Base-by-base conservation (phyloP, 768 basidiomycete species). In the Tulasnella sp. region DNA sequence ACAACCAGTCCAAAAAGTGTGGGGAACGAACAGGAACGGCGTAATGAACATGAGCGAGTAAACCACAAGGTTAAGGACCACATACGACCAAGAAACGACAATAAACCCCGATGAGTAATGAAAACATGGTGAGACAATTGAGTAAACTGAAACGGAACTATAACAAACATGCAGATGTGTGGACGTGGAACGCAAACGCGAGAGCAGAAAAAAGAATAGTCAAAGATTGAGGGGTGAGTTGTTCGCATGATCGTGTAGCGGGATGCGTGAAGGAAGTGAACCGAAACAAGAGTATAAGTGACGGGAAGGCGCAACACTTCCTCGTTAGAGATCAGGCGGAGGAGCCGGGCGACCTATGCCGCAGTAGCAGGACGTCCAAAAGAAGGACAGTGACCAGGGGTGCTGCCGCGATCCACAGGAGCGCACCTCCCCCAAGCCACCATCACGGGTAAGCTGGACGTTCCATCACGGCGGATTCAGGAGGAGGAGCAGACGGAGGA, bases 401-500 rank as follows among this genome's bases (percentile, higher is more conserved):
- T 50, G 79, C 44, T 60, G 50, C 72, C 12, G 58, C 74, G 41
- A 75, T 60, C 79, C 79, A 80, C 44, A 80, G n/a, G 64, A 80
- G 72, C 79, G 72, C 40, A 34, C 79, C 79, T 75, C 79, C 79
- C 74, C 79, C 79, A 20, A 75, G 72, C 72, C 74, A 80, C 74
- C 79, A 75, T 80, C 79, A 80, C 24, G 79, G 79, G 60, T 72
- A 64, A 28, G 41, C 77, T 24, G 58, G 79, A 31, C 24, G 40
- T 22, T 74, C 72, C 14, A 58, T 41, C 41, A 46, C 54, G 41
- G 24, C 11, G 76, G 76, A 40, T 44, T 75, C 74, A 50, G 44
- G 37, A 16, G 78, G 78, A 50, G 72, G 42, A 1, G 72, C 72
- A 74, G 79, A 75, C 20, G 72, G 72, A 34, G 79, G 72, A 24